phyloP scores from a whole-genome alignment of 768 basidiomycete genomes.

The Collybia nuda region DNA sequence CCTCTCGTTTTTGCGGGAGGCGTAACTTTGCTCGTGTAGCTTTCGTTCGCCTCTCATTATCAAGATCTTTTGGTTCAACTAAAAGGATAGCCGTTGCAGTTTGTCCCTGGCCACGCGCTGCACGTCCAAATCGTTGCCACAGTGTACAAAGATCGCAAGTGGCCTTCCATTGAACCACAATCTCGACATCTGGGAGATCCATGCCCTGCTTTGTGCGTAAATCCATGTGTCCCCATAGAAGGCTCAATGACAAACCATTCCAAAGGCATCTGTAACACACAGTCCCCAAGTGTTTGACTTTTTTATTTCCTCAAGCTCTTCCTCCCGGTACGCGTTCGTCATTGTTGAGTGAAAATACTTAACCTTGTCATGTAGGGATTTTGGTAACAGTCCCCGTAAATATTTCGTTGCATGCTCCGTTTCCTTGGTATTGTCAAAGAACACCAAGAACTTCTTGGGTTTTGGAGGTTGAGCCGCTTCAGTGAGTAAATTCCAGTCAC shows the following conservation, averaged over 20 bases:
- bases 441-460: constrained; percentile 20
- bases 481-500: no score
- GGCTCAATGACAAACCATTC: constrained; percentile 22
- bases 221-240: background rate
- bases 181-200: background rate
- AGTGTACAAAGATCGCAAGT: background rate
- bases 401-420: constrained; percentile 7
- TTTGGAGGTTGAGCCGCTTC: constrained; percentile 2
- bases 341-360: constrained; percentile 29
- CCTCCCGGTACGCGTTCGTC: constrained; percentile 19
- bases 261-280: constrained; percentile 23
- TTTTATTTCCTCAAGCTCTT: constrained; percentile 11
- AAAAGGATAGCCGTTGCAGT: no score
- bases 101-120: background rate
- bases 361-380: constrained; percentile 13
- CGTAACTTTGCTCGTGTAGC: no score
- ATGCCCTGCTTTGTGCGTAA: background rate
- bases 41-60: no score
- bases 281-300: constrained; percentile 17
- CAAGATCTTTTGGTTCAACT: no score
- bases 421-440: constrained; percentile 23
- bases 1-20: no score
- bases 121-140: background rate
- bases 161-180: background rate
- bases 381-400: constrained; percentile 15